Percentiles rank a stretch among this genome's conserved stretches.
Conservation (phyloP, 257 asterid genomes). For the Solanum ahanhuiri region DNA sequence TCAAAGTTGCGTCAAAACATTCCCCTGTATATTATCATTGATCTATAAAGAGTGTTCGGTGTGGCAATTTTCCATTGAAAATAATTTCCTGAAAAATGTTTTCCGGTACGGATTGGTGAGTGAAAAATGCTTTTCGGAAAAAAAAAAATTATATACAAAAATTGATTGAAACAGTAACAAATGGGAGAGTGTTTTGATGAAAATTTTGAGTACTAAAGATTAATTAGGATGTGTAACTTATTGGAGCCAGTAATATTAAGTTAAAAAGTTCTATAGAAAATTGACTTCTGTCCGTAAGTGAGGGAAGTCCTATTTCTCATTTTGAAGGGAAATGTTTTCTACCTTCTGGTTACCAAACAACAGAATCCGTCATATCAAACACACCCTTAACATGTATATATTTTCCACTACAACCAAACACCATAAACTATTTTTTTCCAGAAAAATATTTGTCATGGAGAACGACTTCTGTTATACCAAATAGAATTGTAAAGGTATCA, state of each 20-base stretch:
- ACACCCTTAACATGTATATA: too few species aligned
- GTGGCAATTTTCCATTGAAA: too few species aligned
- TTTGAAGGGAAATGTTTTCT: background rate
- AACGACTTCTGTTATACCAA: background rate
- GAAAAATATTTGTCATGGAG: background rate
- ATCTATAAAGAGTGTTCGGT: too few species aligned
- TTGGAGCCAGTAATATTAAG: background rate
- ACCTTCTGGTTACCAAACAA: background rate
- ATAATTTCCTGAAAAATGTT: too few species aligned
- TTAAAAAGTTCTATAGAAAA: background rate
- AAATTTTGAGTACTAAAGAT: background rate
- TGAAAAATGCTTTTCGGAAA: too few species aligned
- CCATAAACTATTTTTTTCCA: background rate
- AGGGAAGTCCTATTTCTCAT: background rate
- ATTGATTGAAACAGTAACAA: too few species aligned
- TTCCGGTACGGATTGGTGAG: too few species aligned
- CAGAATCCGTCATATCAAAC: background rate
- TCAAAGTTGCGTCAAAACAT: too few species aligned
- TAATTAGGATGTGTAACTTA: background rate
- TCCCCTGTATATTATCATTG: too few species aligned
- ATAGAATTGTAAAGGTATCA: background rate
- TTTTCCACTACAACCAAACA: background rate
- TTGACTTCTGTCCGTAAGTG: background rate
- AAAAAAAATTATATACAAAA: too few species aligned
- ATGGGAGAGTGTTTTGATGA: background rate